These are phyloP conservation scores for Trichoderma atroviride DNA, from an alignment of 2,329 filamentous ascomycete genomes.

Conservation along the genomic window DNA sequence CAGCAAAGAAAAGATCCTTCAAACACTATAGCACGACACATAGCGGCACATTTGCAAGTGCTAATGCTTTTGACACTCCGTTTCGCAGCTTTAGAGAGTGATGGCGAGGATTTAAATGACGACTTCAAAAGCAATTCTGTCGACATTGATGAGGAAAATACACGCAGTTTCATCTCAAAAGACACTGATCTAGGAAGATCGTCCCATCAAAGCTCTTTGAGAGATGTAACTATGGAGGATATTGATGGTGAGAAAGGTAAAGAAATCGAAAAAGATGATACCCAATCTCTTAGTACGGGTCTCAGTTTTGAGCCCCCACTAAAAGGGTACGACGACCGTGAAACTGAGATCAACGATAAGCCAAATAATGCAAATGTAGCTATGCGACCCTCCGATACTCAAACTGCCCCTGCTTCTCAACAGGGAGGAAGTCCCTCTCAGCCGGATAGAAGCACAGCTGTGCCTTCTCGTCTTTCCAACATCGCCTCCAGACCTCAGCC, in stretches of 20 bases:
- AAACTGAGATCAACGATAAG: no score
- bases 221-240: neutral
- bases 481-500: no score
- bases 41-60: constrained; percentile 26
- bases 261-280: neutral
- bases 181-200: neutral
- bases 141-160: constrained; percentile 12
- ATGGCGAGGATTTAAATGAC: neutral
- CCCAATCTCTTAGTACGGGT: neutral
- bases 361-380: no score
- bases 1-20: neutral
- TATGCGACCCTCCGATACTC: no score
- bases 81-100: constrained; percentile 10
- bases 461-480: no score
- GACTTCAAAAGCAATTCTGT: constrained; percentile 16
- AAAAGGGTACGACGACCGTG: no score
- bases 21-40: constrained; percentile 10
- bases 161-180: neutral
- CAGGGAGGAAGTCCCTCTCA: no score
- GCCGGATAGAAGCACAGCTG: no score
- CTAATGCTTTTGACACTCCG: constrained; percentile 25
- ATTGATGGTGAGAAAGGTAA: no score
- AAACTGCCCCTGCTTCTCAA: no score
- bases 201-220: neutral
- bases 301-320: no score